phyloP scores from a whole-genome alignment of 2,329 filamentous ascomycete species.

The Aspergillus neoniger region DNA sequence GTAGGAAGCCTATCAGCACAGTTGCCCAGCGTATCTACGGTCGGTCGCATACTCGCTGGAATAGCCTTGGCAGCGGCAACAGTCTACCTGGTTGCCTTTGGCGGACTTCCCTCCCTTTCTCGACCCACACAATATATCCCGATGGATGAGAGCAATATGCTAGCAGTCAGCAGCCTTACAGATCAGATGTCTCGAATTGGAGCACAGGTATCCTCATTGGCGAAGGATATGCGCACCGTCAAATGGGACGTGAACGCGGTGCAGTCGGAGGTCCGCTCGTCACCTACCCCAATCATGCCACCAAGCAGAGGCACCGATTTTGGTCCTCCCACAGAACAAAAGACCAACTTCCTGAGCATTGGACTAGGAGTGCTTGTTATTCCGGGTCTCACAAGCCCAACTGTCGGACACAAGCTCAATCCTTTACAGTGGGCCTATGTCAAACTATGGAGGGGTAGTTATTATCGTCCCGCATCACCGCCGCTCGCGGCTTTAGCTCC shows the following conservation, averaged over 20 bases:
- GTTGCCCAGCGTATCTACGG: neutral
- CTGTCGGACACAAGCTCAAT: conserved; percentile 38
- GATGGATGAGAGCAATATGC: conserved; percentile 28
- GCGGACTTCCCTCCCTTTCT: conserved; percentile 1
- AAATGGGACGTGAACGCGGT: conserved; percentile 26
- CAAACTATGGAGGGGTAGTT: conserved; percentile 6
- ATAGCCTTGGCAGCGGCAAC: neutral
- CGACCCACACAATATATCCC: conserved; percentile 12
- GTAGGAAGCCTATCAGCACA: neutral
- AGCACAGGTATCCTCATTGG: conserved; percentile 34
- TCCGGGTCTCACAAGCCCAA: conserved; percentile 60
- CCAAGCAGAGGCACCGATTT: conserved; percentile 22
- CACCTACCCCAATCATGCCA: conserved; percentile 7
- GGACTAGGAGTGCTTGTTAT: conserved; percentile 69
- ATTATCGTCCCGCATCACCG: conserved; percentile 33
- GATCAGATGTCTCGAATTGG: conserved; percentile 32
- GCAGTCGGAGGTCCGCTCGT: neutral
- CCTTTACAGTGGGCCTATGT: conserved; percentile 23
- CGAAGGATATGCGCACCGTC: conserved; percentile 30
- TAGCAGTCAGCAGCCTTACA: conserved; percentile 28
- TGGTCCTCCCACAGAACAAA: conserved; percentile 27
- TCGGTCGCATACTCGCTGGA: conserved; percentile 12
- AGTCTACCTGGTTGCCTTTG: neutral
- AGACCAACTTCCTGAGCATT: conserved; percentile 72
- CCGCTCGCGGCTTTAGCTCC: conserved; percentile 61